Evolutionary conservation across 371 early-diverging fungal species (phyloP), one percentile per base, ranked within the genome.

Genomic region (Saksenaea vasiformis): DNA sequence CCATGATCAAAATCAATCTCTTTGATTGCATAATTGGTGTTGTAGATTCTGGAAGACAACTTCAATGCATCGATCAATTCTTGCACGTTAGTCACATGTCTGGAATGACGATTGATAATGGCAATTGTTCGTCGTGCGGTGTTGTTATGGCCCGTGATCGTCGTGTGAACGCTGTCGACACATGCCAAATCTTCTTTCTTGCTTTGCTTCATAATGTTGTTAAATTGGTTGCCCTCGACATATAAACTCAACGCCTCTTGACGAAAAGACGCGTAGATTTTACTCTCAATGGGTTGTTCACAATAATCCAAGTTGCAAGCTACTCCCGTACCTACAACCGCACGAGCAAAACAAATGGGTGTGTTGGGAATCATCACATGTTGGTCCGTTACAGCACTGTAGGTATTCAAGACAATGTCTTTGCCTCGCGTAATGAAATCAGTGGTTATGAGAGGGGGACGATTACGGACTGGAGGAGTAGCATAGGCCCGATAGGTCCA

Each of bases 321-420:
- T 26, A 73, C 73, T 1, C 83, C 84, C 1, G 79, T 60, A 0
- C 83, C 86, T 0, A 86, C 66, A 0, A 86, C 73, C 1, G 86
- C 86, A 14, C 69, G 64, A 0, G 66, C 7, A 41, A 84, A 86
- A 27, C 84, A 86, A 39, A 83, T 71, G 1, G 86, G 73, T 14
- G 70, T 64, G 2, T 39, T 14, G n/a, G 70, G 66, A 2, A 77
- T 72, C 1, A 72, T 22, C 2, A 62, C 38, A 34, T 84, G 84
- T 47, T 75, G 70, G 0, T 65, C 22, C 0, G 81, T 74, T 9
- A 47, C 54, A 0, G 71, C 47, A 36, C 80, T 77, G 0, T 51
- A 37, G 4, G 54, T 34, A 3, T 71, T 54, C 7, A 74, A 59
- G 8, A 84, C 79, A 5, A 84, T 71, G 28, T 85, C 86, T 15